Base-by-base conservation (phyloP, 148 eudicot genomes). In the Amaranthus cruentus region DNA sequence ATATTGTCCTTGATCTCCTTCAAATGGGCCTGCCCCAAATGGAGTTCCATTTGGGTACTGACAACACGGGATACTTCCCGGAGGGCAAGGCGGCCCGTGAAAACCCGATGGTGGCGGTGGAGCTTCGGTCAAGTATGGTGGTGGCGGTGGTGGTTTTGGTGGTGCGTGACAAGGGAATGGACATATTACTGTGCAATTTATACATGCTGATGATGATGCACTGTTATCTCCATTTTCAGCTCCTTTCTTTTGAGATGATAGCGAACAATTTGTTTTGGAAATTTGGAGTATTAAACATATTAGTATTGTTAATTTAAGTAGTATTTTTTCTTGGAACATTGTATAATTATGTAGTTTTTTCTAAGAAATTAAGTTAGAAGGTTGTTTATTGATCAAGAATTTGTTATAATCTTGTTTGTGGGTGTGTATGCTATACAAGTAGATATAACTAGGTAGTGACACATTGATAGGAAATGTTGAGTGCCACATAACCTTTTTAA, bases 91-190 rank as follows among this genome's bases (percentile, higher is more conserved):
- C 60, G 14, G 42, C 10, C 70, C 74, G 7, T 66, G 65, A 43
- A 49, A 55, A 42, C 14, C 47, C 11, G 70, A 60, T 13, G 18
- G 72, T 3, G 71, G 12, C 18, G 70, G 75, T 49, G 69, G 78
- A 1, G 60, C 13, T 28, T 15, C 56, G 7, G 58, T 21, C 9
- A 50, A 0, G 62, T 46, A 49, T 12, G 77, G 78, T 58, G 73
- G 73, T 28, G 78, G 72, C 1, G 57, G 73, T 9, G 58, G 55
- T 43, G 70, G 79, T 58, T 15, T 44, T 9, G 72, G 72, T 28
- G 65, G 77, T 49, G 77, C 43, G 47, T 75, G 70, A 49, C 79
- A 77, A 21, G 79, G 79, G 57, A 8, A 63, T 54, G 62, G 75
- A 14, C 79, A 77, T 7, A 70, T 64, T 14, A 64, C 14, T 3